Conservation (phyloP, 208 protist species). For the Chromosphaera perkinsii region DNA sequence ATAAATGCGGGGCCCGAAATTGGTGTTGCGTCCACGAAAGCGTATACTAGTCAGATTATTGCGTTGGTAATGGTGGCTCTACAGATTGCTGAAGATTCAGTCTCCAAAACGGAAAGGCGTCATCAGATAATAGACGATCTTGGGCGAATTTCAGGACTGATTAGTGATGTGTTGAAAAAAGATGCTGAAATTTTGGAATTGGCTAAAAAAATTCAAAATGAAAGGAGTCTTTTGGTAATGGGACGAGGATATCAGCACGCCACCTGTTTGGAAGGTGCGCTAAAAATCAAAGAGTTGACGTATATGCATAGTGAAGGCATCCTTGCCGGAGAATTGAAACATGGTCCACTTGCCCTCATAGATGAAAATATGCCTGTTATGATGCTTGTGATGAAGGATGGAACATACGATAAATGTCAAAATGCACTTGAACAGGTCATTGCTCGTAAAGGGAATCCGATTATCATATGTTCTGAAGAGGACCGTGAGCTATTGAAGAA, state of each 20-base stretch:
- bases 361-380: slow-evolving; percentile 81
- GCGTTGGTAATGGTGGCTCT: slow-evolving; percentile 77
- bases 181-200: slow-evolving; percentile 60
- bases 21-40: slow-evolving; percentile 90
- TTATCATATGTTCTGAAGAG: slow-evolving; percentile 55
- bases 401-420: slow-evolving; percentile 45
- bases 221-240: slow-evolving; percentile 68
- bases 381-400: slow-evolving; percentile 58
- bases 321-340: slow-evolving; percentile 89
- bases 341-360: slow-evolving; percentile 92
- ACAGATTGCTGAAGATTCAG: slow-evolving; percentile 63
- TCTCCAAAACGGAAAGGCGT: slow-evolving; percentile 47
- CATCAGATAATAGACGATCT: slow-evolving; percentile 66
- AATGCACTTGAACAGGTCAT: slow-evolving; percentile 76
- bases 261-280: slow-evolving; percentile 80
- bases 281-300: slow-evolving; percentile 93
- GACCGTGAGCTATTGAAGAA: slow-evolving; percentile 21
- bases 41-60: slow-evolving; percentile 87
- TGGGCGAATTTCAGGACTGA: slow-evolving; percentile 27
- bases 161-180: slow-evolving; percentile 64
- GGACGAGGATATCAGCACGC: slow-evolving; percentile 82
- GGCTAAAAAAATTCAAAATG: slow-evolving; percentile 57
- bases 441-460: slow-evolving; percentile 69
- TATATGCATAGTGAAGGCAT: slow-evolving; percentile 95
- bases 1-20: slow-evolving; percentile 85